Percentiles rank a stretch among this genome's conserved stretches.
Conservation (phyloP, 345 rosid genomes). For the Eucalyptus viminalis region DNA sequence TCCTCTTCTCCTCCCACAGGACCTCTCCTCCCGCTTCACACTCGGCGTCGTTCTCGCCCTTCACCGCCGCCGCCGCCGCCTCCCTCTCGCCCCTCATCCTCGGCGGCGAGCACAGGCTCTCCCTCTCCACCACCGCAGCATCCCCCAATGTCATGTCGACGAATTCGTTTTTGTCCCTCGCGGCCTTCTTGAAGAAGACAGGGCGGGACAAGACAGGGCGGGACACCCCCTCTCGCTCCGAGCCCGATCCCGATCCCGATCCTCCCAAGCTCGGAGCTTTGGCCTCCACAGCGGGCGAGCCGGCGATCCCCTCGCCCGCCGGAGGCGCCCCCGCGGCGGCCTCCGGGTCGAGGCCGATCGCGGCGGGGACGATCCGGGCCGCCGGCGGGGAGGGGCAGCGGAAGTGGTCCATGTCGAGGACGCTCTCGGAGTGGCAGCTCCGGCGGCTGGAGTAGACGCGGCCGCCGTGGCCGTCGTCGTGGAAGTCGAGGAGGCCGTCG, state of each 20-base stretch:
- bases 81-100: background rate
- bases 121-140: slow-evolving; percentile 3
- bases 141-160: slow-evolving; percentile 87
- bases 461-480: slow-evolving; percentile 18
- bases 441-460: slow-evolving; percentile 9
- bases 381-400: slow-evolving; percentile 10
- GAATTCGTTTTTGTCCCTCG: slow-evolving; percentile 66
- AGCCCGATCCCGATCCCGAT: slow-evolving; percentile 1
- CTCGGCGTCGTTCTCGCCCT: background rate
- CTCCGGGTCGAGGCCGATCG: slow-evolving; percentile 42
- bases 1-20: background rate
- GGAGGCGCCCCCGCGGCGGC: background rate
- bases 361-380: slow-evolving; percentile 36
- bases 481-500: slow-evolving; percentile 30
- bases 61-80: background rate
- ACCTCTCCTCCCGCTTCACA: background rate
- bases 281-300: background rate
- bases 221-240: slow-evolving; percentile 12
- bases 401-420: slow-evolving; percentile 46
- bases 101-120: slow-evolving; percentile 22
- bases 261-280: background rate
- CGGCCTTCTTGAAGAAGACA: slow-evolving; percentile 69
- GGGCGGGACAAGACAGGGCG: slow-evolving; percentile 58
- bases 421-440: slow-evolving; percentile 6
- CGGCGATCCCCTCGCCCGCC: slow-evolving; percentile 16